Evolutionary conservation across 106 monocot genomes (phyloP).

Genomic region (Acorus calamus): DNA sequence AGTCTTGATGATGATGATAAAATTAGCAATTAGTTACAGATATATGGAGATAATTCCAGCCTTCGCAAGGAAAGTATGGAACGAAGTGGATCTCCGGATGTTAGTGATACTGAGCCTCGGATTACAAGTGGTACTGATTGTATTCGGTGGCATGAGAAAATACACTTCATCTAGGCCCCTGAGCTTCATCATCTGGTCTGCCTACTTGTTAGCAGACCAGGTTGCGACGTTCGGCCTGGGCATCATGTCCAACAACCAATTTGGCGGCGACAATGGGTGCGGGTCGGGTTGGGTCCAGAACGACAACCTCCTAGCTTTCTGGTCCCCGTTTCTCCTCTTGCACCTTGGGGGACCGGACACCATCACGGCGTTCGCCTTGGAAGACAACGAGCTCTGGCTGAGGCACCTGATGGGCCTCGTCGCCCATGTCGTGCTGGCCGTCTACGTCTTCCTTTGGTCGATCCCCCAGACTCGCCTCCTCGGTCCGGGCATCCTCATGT

Average conservation of each 20-base stretch:
- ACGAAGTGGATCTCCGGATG: slow-evolving; percentile 10
- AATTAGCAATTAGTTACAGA: no score
- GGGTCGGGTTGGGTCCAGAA: no score
- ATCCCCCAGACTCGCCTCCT: slow-evolving; percentile 8
- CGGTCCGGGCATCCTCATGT: slow-evolving; percentile 11
- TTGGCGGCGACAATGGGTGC: no score
- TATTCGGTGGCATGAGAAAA: slow-evolving; percentile 2
- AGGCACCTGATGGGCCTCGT: no score
- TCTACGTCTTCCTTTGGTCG: slow-evolving; percentile 7
- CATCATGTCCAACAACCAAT: slow-evolving; percentile 8
- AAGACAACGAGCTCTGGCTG: no score
- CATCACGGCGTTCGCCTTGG: no score
- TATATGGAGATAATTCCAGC: no score
- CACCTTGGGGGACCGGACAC: no score
- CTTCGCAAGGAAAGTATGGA: background rate
- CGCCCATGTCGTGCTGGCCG: no score
- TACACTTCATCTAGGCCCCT: background rate
- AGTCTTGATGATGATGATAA: no score
- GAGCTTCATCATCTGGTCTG: slow-evolving; percentile 10
- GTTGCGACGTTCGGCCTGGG: slow-evolving; percentile 19
- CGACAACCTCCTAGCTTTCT: no score
- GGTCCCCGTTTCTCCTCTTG: no score
- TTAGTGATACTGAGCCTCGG: slow-evolving; percentile 7
- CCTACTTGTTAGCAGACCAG: slow-evolving; percentile 19
- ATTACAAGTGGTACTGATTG: slow-evolving; percentile 20